These are phyloP conservation scores for Cladosporium oxysporum DNA, from an alignment of 2,329 filamentous ascomycete species.

Conservation along the genomic window DNA sequence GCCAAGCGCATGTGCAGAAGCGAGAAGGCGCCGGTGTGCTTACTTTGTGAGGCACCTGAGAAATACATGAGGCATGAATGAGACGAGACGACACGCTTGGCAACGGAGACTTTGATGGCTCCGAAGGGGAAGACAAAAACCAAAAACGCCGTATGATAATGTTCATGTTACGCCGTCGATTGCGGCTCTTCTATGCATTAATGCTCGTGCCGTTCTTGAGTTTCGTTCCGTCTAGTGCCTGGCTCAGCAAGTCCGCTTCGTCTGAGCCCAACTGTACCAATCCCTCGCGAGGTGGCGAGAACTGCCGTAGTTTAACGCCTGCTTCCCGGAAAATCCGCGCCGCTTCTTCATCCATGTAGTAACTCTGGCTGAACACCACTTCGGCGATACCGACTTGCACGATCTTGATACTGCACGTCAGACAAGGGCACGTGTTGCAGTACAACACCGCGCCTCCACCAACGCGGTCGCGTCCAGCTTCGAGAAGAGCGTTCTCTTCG, in stretches of 20 bases:
- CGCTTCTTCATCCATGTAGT: constrained; percentile 84
- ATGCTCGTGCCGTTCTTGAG: background rate
- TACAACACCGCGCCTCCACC: constrained; percentile 77
- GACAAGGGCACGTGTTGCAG: constrained; percentile 72
- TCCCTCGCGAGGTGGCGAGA: constrained; percentile 61
- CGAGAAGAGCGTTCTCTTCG: constrained; percentile 93
- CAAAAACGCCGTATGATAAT: background rate
- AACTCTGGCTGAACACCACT: constrained; percentile 90
- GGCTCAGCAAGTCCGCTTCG: background rate
- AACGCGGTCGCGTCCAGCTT: constrained; percentile 89
- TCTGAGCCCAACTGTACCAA: constrained; percentile 26
- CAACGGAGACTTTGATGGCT: background rate
- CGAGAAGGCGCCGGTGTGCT: constrained; percentile 19
- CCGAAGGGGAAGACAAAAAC: background rate
- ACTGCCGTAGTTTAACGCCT: constrained; percentile 83
- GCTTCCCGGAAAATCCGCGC: constrained; percentile 80
- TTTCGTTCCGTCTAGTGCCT: background rate
- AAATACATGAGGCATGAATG: constrained; percentile 6
- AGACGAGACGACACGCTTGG: constrained; percentile 6
- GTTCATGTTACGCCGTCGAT: background rate
- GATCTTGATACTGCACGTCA: constrained; percentile 99
- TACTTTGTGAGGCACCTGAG: constrained; percentile 5
- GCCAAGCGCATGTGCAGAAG: constrained; percentile 74
- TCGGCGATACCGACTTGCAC: constrained; percentile 93
- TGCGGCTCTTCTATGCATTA: background rate